phyloP scores from a whole-genome alignment of 169 alveolate species.

The Plasmodium vivax region DNA sequence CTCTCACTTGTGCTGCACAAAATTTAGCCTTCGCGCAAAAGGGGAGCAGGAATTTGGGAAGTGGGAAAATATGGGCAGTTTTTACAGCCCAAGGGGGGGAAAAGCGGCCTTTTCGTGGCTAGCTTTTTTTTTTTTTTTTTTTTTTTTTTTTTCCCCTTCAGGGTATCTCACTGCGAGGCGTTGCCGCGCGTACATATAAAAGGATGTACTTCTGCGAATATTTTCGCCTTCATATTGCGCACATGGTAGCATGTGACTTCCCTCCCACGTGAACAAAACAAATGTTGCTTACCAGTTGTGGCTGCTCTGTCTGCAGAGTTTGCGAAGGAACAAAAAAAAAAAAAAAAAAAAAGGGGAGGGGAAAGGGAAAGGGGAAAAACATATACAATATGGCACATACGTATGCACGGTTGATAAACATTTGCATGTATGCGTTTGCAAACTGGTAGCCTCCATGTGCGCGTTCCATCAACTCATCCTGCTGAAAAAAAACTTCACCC shows the following conservation, averaged over 20 bases:
- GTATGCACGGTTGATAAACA: not conserved
- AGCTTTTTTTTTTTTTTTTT: not conserved
- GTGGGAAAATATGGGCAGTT: not conserved
- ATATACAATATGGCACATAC: not conserved
- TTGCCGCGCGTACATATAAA: not conserved
- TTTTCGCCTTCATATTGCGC: not conserved
- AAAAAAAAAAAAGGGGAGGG: not conserved
- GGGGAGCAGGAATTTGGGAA: not conserved
- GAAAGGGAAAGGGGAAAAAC: not conserved
- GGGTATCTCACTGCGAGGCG: not conserved
- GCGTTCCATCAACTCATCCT: not conserved
- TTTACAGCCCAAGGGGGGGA: not conserved
- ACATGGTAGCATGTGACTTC: not conserved
- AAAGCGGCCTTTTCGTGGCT: not conserved
- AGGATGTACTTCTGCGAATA: not conserved
- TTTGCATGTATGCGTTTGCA: not conserved
- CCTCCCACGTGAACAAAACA: not conserved
- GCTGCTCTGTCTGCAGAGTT: not conserved
- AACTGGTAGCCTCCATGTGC: not conserved
- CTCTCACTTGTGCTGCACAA: not conserved
- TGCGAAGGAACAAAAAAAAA: not conserved
- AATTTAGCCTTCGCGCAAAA: not conserved
- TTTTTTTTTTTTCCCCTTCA: not conserved
- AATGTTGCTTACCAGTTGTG: not conserved
- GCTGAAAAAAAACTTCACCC: conserved; percentile 38